Evolutionary conservation across 202 grass and related monocot genomes (phyloP), one percentile per base, ranked within the genome.

Genomic region (Saccharum hybrid): DNA sequence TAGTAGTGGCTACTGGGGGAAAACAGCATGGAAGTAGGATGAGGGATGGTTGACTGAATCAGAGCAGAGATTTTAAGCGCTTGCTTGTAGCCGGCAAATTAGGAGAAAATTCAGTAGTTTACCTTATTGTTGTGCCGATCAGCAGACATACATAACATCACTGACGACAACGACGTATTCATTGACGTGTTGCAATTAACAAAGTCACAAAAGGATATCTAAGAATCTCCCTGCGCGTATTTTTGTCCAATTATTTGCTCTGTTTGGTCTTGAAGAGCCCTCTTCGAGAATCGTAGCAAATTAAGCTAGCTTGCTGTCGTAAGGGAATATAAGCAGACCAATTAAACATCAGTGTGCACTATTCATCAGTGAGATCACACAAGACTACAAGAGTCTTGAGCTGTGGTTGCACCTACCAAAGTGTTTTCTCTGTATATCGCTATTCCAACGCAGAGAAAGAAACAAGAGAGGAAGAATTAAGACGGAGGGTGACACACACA

Each of bases 341-440:
- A 56, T 57, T 56, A 33, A 72, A 57, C 4, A 64, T 26, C 42
- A 82, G 11, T 52, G 51, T 54, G 6, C 18, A 16, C 6, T 19
- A 19, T 56, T 56, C 52, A 18, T 56, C 52, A 33, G 33, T 11
- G 37, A 82, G 72, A 82, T 85, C 34, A 85, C 57, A 61, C 9
- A 49, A 9, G 48, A n/a, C 9, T 52, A 6, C 28, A 54, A 78
- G 23, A 56, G 52, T 46, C 48, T 63, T 62, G 10, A 42, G 78
- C 59, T 56, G 60, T 7, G 26, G 78, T 89, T 86, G 66, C 33
- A 85, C 72, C 72, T 81, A 64, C 65, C 71, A 57, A 70, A 70
- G 4, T 33, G 63, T 69, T 57, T 49, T 38, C 30, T 39, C 7
- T 72, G 18, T 16, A 31, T 16, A 33, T n/a, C 13, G 49, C 45